Conservation (phyloP, 2,329 filamentous ascomycete species). For the Fusarium falciforme region DNA sequence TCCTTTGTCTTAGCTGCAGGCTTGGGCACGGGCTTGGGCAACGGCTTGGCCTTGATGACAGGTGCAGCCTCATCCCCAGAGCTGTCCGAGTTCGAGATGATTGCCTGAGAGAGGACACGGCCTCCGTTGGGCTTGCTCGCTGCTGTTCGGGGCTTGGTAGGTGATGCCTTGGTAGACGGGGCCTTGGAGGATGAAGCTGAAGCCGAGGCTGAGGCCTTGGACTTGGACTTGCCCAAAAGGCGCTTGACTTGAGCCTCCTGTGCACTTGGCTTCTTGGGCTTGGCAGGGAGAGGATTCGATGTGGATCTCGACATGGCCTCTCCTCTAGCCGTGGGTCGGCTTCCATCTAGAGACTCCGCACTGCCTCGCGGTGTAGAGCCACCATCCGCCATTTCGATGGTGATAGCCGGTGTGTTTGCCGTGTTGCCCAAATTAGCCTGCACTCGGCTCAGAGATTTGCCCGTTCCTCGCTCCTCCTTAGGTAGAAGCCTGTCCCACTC, state of each 20-base stretch:
- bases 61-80: conserved; percentile 62
- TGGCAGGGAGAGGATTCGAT: conserved; percentile 62
- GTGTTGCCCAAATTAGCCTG: conserved; percentile 67
- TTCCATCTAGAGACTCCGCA: conserved; percentile 43
- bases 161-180: conserved; percentile 50
- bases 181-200: conserved; percentile 35
- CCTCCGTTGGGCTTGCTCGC: conserved; percentile 52
- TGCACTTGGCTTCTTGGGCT: conserved; percentile 67
- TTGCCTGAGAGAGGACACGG: conserved; percentile 65
- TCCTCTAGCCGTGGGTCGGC: conserved; percentile 47
- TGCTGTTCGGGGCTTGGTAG: conserved; percentile 55
- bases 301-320: conserved; percentile 62
- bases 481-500: conserved; percentile 72
- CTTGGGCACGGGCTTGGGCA: conserved; percentile 37
- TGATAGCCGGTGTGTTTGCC: conserved; percentile 61
- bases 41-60: conserved; percentile 44
- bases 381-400: conserved; percentile 63
- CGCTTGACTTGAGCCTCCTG: conserved; percentile 68
- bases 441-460: conserved; percentile 70
- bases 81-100: conserved; percentile 67
- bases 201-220: conserved; percentile 47
- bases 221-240: conserved; percentile 54
- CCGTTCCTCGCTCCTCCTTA: conserved; percentile 66
- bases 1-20: conserved; percentile 45
- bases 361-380: conserved; percentile 55